Base-by-base conservation (phyloP, 176 grass and related monocot species). In the Hyparrhenia diplandra region DNA sequence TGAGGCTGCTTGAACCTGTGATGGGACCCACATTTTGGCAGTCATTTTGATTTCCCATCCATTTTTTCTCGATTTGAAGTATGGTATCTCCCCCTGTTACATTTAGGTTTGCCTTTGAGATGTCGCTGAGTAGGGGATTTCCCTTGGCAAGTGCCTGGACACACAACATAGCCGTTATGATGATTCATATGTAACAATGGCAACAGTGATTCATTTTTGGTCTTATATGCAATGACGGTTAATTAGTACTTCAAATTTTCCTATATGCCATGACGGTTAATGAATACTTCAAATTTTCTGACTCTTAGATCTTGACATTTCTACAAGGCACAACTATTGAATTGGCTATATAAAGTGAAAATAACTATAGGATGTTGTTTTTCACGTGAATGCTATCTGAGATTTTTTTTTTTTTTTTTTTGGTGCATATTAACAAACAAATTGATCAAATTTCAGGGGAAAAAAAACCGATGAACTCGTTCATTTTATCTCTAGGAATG, bases 41-140 rank as follows among this genome's bases (percentile, higher is more conserved):
- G 8, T 28, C 37, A 12, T 78, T 51, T 36, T 86, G 13, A 29
- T 31, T 12, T 20, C 80, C 74, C 11, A 94, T 84, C 92, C 92
- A 91, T 77, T 86, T 86, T 42, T 84, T 85, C 39, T 83, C 84
- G 17, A 94, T 74, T 35, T 75, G 37, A 76, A 23, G 41, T 16
- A 90, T 89, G 8, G 40, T 63, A 17, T 91, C 83, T 7, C 77
- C 86, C 63, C 67, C 83, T 23, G 83, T 91, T 70, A 91, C 62
- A 64, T 89, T 94, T 13, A 94, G 66, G 43, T 89, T 91, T 63
- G 52, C 87, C 60, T 64, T 89, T 16, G 87, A 89, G 13, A 92
- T 27, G 29, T 92, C 84, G 16, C 76, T 21, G 0, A 89, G 62
- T 42, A 91, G 45, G 10, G 77, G 81, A 30, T 67, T 67, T 64